These are phyloP conservation scores for Cyanidiococcus yangmingshanensis DNA, from an alignment of 23 red algal species.

Conservation along the genomic window DNA sequence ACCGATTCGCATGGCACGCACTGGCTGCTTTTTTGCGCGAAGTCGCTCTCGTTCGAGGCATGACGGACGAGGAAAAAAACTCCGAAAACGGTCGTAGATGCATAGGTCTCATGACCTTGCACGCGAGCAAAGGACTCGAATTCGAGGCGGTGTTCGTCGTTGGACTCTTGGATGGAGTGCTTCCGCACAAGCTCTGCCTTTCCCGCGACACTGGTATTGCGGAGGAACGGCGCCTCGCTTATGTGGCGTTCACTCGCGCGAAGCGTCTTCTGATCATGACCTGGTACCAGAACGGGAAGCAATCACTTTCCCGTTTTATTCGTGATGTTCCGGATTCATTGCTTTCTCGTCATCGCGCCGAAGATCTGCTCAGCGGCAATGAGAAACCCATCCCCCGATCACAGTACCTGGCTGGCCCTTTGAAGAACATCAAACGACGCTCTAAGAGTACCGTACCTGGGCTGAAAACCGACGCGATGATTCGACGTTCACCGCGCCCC, in stretches of 20 bases:
- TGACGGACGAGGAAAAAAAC: not conserved
- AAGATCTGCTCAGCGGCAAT: not conserved
- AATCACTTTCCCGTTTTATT: not conserved
- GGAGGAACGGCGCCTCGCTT: conserved; percentile 62
- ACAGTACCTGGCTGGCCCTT: not conserved
- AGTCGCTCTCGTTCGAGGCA: conserved; percentile 33
- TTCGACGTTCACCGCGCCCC: too few relatives aligned
- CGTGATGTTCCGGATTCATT: not conserved
- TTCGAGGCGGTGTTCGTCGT: conserved; percentile 62
- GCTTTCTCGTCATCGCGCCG: not conserved
- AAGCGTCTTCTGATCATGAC: not conserved
- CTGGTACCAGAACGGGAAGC: not conserved
- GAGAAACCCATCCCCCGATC: not conserved
- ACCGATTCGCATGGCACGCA: not conserved
- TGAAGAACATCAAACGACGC: not conserved
- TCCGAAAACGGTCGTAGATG: not conserved
- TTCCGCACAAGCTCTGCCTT: conserved; percentile 26
- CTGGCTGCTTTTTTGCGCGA: conserved; percentile 29
- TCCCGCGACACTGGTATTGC: conserved; percentile 19
- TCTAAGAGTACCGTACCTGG: not conserved
- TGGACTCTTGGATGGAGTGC: conserved; percentile 38
- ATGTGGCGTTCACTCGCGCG: conserved; percentile 72
- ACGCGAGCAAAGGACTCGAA: conserved; percentile 70
- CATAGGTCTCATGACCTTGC: conserved; percentile 57
- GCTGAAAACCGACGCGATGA: not conserved